phyloP scores from a whole-genome alignment of 2,329 filamentous ascomycete genomes.

The Scedosporium apiospermum region DNA sequence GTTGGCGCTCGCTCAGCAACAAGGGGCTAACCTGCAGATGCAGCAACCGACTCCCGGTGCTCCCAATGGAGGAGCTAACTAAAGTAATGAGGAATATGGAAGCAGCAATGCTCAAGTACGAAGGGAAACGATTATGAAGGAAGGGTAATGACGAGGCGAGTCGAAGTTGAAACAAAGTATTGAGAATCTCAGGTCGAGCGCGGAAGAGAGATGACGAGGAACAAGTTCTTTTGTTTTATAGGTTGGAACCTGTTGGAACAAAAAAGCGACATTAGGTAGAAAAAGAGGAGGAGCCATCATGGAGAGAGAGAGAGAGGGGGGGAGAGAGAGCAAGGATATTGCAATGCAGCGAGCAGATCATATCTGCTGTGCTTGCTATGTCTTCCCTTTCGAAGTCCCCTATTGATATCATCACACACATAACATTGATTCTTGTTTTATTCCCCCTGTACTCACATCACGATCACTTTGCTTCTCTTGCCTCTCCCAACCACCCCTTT shows the following conservation, averaged over 20 bases:
- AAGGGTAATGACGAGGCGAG: background rate
- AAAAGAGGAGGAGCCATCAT: background rate
- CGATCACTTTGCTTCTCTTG: background rate
- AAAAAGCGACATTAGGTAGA: background rate
- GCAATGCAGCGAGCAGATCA: background rate
- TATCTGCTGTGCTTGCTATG: background rate
- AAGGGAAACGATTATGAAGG: background rate
- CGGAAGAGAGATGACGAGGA: background rate
- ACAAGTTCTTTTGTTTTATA: background rate
- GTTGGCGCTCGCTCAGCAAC: conserved; percentile 15
- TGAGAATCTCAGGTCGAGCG: background rate
- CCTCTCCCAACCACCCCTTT: background rate
- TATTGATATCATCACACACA: background rate
- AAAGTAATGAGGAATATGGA: background rate
- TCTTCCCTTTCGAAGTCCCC: background rate
- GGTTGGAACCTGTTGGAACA: background rate
- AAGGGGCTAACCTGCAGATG: conserved; percentile 9
- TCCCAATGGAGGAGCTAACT: conserved; percentile 3
- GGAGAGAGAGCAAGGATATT: background rate
- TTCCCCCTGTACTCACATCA: background rate
- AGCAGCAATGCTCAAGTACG: background rate
- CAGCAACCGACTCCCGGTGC: conserved; percentile 8
- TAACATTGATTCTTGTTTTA: background rate
- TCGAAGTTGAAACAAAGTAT: background rate
- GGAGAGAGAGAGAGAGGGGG: background rate